Evolutionary conservation across 139 green algal genomes (phyloP), one percentile per base, ranked within the genome.

Genomic region (Tetradesmus lagerheimii): DNA sequence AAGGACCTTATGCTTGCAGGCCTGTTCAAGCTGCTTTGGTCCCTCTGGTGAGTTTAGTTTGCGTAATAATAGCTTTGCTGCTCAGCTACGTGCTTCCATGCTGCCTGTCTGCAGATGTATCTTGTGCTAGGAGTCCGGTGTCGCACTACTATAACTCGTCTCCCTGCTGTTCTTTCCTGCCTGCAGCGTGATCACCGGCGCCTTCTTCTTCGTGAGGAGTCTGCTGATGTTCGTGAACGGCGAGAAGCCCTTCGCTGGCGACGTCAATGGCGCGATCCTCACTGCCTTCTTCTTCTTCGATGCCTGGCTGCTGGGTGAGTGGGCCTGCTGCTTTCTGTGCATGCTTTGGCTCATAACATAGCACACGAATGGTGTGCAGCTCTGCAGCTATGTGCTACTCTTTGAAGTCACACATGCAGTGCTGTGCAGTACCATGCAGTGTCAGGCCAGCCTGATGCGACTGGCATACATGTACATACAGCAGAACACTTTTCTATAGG

Each of bases 121-220:
- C 53, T 27, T 25, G 29, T 38, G 14, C 43, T 47, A 62, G 67
- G 43, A 50, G 82, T 89, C 34, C 6, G 76, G 4, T 11, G 39
- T 34, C 53, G n/a, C 16, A 47, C 53, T 47, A 89, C 62, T 31
- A 35, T n/a, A 23, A 62, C 6, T 9, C 39, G 1, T 31, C 3
- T 62, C 31, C 29, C 41, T 81, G 50, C 38, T 57, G 34, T 5
- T 34, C 38, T 85, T n/a, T 27, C n/a, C 45, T 31, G 3, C 34
- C 53, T 78, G 47, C 82, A 77, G 35, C 41, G 62, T 82, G 64
- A 67, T 80, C 76, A 78, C 83, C 71, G 80, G 92, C 86, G 94
- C 94, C 79, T 96, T 95, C 92, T 96, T 93, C 92, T 96, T 96
- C 80, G 91, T 93, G 23, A 92, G 93, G 41, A 93, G 90, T 25